Evolutionary conservation across 2,329 filamentous ascomycete species (phyloP).

Genomic region (Byssothecium circinans): DNA sequence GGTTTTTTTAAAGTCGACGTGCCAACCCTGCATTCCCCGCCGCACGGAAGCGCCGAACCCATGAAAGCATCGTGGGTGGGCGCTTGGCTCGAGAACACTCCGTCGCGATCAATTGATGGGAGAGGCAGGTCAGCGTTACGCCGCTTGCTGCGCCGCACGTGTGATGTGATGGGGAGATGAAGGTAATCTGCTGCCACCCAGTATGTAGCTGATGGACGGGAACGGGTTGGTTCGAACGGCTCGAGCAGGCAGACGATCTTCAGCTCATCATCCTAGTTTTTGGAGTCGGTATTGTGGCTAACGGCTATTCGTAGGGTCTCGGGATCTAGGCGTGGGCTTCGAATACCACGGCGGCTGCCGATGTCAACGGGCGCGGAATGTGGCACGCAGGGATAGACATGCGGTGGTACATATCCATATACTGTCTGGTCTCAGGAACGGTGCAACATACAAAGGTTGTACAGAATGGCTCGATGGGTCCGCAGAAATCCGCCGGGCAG

Average conservation of each 20-base stretch:
- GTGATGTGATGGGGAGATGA: background rate
- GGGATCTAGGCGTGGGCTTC: background rate
- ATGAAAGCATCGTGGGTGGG: background rate
- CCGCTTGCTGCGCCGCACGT: background rate
- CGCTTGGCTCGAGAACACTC: constrained; percentile 2
- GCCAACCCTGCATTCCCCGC: constrained; percentile 7
- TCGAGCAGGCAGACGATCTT: too few species aligned
- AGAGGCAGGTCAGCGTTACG: background rate
- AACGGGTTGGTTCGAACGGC: background rate
- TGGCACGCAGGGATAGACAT: constrained; percentile 9
- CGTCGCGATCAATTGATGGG: background rate
- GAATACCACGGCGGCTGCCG: background rate
- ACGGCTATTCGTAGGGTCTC: background rate
- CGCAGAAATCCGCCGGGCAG: background rate
- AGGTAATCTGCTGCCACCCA: background rate
- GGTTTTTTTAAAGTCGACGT: background rate
- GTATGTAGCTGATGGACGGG: background rate
- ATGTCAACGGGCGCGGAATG: constrained; percentile 2
- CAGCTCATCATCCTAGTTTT: too few species aligned
- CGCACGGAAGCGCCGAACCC: constrained; percentile 3
- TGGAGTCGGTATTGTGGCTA: too few species aligned
- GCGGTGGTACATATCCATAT: background rate
- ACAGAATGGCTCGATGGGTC: background rate
- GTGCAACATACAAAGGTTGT: constrained; percentile 4
- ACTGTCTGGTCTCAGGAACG: constrained; percentile 5